Conservation (phyloP, 2,329 filamentous ascomycete genomes). For the Diaporthe citriasiana region DNA sequence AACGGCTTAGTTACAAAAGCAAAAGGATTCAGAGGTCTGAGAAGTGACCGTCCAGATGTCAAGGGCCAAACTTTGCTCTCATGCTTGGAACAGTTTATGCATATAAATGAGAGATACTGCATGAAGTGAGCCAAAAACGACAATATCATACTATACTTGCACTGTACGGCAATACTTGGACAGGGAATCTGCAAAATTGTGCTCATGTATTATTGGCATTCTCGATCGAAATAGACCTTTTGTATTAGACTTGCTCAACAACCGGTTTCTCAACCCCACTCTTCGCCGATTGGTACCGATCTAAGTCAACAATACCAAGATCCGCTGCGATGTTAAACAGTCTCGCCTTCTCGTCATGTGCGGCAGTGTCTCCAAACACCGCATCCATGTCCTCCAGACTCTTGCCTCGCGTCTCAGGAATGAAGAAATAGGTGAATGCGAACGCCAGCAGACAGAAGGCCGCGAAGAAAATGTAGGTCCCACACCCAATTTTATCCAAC, state of each 20-base stretch:
- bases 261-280: constrained; percentile 14
- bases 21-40: background rate
- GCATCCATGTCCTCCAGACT: constrained; percentile 66
- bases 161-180: background rate
- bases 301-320: constrained; percentile 18
- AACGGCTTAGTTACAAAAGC: background rate
- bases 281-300: constrained; percentile 8
- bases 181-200: background rate
- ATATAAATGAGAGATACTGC: background rate
- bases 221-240: background rate
- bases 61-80: background rate
- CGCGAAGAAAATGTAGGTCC: constrained; percentile 68
- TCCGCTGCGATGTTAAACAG: constrained; percentile 40
- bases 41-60: no score
- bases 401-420: constrained; percentile 65
- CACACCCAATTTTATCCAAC: constrained; percentile 61
- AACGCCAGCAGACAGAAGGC: constrained; percentile 63
- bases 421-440: constrained; percentile 62
- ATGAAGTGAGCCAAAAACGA: no score
- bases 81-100: background rate
- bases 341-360: constrained; percentile 48
- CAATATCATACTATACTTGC: background rate
- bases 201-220: background rate
- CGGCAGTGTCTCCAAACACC: constrained; percentile 50
- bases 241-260: constrained; percentile 7